Evolutionary conservation across 169 alveolate species (phyloP).

Genomic region (Cryptosporidium ryanae): DNA sequence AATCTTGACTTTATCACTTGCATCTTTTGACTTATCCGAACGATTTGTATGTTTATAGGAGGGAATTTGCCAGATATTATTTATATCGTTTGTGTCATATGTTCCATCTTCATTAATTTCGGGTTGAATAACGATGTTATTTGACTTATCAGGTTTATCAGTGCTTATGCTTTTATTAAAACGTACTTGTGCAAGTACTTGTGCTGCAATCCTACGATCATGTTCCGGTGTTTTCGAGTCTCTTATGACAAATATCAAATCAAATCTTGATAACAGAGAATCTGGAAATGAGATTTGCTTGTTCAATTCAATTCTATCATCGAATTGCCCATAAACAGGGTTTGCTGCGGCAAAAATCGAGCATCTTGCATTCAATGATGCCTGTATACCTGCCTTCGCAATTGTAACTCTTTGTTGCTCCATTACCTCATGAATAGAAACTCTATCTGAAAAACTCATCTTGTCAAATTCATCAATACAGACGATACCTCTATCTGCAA

Average conservation of each 20-base stretch:
- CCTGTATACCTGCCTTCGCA: slow-evolving; percentile 98
- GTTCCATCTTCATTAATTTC: slow-evolving; percentile 26
- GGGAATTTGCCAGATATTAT: slow-evolving; percentile 75
- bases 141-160: neutral
- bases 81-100: slow-evolving; percentile 63
- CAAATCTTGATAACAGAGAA: slow-evolving; percentile 96
- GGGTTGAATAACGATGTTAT: slow-evolving; percentile 60
- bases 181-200: slow-evolving; percentile 66
- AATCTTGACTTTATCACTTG: slow-evolving; percentile 31
- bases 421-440: slow-evolving; percentile 99
- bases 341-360: slow-evolving; percentile 99
- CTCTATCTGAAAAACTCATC: slow-evolving; percentile 97
- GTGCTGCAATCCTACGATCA: slow-evolving; percentile 61
- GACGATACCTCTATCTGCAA: slow-evolving; percentile 97
- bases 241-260: slow-evolving; percentile 90
- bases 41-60: neutral
- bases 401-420: slow-evolving; percentile 98
- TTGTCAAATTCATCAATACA: slow-evolving; percentile 99
- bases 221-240: slow-evolving; percentile 63
- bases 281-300: slow-evolving; percentile 96
- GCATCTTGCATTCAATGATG: slow-evolving; percentile 98
- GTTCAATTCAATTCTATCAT: slow-evolving; percentile 88
- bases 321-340: slow-evolving; percentile 97
- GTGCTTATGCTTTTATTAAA: slow-evolving; percentile 4
- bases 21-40: neutral